phyloP scores from a whole-genome alignment of 495 filamentous ascomycete genomes.

The Aspergillus avenaceus region DNA sequence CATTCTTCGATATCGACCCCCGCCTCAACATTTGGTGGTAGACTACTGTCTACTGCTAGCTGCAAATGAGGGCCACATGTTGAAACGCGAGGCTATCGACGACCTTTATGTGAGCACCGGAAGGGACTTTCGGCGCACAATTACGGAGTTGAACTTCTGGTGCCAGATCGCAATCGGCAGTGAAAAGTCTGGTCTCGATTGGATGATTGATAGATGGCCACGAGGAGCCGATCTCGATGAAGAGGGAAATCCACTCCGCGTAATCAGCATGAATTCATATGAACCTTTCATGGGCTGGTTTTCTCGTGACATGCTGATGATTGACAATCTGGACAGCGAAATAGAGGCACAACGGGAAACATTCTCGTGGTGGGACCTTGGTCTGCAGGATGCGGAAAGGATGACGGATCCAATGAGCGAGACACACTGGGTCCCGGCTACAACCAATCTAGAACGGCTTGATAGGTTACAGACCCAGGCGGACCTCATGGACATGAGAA shows the following conservation, averaged over 20 bases:
- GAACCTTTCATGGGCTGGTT: constrained; percentile 72
- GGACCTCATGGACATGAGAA: constrained; percentile 32
- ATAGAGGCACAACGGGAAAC: constrained; percentile 31
- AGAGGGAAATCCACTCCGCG: constrained; percentile 62
- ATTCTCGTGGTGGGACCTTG: constrained; percentile 37
- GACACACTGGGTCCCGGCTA: not conserved
- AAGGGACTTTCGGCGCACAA: constrained; percentile 71
- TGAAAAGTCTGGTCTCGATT: constrained; percentile 78
- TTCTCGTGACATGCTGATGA: constrained; percentile 49
- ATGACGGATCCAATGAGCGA: constrained; percentile 9
- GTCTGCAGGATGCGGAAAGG: constrained; percentile 32
- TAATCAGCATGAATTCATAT: constrained; percentile 82
- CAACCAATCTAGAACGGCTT: constrained; percentile 24
- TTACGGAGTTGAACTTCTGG: constrained; percentile 92
- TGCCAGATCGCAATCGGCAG: constrained; percentile 96
- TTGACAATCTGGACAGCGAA: constrained; percentile 16
- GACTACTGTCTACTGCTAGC: constrained; percentile 82
- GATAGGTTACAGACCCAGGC: constrained; percentile 23
- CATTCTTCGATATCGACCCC: constrained; percentile 74
- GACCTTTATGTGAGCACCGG: constrained; percentile 63
- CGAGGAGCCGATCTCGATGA: constrained; percentile 62
- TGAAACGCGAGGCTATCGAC: constrained; percentile 62
- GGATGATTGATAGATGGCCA: constrained; percentile 76
- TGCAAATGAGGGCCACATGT: constrained; percentile 84
- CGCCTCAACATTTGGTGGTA: constrained; percentile 62